A percentile compares a stretch with the other conserved stretches of the same genome.
Evolutionary conservation across 179 eudicot species (phyloP).

Genomic region (Gypsophila paniculata): DNA sequence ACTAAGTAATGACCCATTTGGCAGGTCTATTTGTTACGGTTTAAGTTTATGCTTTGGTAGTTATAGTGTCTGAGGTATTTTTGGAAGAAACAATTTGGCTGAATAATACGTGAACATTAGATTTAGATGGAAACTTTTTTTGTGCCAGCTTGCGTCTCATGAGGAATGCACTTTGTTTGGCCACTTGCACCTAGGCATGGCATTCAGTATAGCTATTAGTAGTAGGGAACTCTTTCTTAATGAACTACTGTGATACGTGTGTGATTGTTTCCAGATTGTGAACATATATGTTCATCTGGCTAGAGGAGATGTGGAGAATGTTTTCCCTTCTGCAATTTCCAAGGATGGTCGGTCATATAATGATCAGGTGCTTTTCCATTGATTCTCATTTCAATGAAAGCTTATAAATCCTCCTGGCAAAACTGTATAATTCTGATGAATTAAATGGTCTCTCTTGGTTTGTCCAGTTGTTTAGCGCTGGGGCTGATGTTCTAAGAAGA

Average conservation of each 20-base stretch:
- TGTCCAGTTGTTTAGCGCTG: conserved; percentile 76
- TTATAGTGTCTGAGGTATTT: neutral
- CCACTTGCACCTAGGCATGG: conserved; percentile 6
- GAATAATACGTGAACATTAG: neutral
- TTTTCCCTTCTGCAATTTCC: conserved; percentile 81
- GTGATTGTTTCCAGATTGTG: conserved; percentile 59
- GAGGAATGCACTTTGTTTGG: neutral
- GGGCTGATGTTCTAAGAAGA: conserved; percentile 67
- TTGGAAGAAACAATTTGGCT: neutral
- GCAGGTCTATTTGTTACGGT: neutral
- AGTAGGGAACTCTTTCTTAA: neutral
- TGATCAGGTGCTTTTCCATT: conserved; percentile 54
- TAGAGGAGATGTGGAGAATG: conserved; percentile 75
- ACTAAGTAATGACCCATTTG: neutral
- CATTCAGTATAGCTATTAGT: neutral
- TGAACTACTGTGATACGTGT: neutral
- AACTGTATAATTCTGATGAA: neutral
- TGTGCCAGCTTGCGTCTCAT: neutral
- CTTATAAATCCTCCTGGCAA: neutral
- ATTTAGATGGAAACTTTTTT: neutral
- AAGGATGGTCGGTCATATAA: conserved; percentile 95
- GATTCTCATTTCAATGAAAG: neutral
- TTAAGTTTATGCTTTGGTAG: neutral
- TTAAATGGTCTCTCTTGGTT: conserved; percentile 12
- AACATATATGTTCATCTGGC: conserved; percentile 84